Conservation (phyloP, 257 asterid genomes). For the Handroanthus guayacan region DNA sequence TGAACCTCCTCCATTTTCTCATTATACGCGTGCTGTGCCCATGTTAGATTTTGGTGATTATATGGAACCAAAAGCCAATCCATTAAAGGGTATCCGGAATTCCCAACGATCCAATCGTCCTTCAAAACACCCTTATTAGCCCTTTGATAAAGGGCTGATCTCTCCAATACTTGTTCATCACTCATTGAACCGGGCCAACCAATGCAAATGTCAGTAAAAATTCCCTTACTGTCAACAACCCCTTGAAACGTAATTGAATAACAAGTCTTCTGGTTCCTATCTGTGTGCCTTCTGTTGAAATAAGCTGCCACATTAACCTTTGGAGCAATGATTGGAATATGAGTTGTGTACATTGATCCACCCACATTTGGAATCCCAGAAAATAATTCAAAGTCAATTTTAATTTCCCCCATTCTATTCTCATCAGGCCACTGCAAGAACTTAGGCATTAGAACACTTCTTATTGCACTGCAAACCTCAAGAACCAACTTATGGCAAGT, state of each 20-base stretch:
- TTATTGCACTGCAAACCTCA: constrained; percentile 56
- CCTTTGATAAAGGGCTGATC: constrained; percentile 48
- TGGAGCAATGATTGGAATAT: constrained; percentile 56
- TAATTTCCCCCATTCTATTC: constrained; percentile 21
- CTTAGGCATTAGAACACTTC: constrained; percentile 49
- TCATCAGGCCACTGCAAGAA: constrained; percentile 54
- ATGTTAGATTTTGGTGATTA: constrained; percentile 47
- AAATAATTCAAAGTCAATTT: constrained; percentile 37
- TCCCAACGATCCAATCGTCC: constrained; percentile 45
- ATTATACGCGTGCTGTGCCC: constrained; percentile 57
- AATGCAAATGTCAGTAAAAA: constrained; percentile 48
- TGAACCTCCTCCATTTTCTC: constrained; percentile 51
- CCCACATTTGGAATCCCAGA: constrained; percentile 48
- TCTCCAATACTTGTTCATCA: constrained; percentile 52
- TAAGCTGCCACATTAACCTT: constrained; percentile 45
- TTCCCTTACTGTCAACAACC: constrained; percentile 53
- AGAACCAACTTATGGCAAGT: constrained; percentile 59
- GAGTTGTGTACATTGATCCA: constrained; percentile 60
- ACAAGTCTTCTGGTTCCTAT: constrained; percentile 49
- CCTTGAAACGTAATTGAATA: constrained; percentile 60
- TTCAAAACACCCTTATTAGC: constrained; percentile 44
- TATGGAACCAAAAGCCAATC: constrained; percentile 61
- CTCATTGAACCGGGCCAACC: constrained; percentile 59
- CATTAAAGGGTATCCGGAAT: constrained; percentile 41
- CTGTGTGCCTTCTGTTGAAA: constrained; percentile 56